Percentiles rank a stretch among this genome's conserved stretches.
These are phyloP conservation scores for Xylariales sp. DNA, from an alignment of 2,329 filamentous ascomycete species.

Conservation along the genomic window DNA sequence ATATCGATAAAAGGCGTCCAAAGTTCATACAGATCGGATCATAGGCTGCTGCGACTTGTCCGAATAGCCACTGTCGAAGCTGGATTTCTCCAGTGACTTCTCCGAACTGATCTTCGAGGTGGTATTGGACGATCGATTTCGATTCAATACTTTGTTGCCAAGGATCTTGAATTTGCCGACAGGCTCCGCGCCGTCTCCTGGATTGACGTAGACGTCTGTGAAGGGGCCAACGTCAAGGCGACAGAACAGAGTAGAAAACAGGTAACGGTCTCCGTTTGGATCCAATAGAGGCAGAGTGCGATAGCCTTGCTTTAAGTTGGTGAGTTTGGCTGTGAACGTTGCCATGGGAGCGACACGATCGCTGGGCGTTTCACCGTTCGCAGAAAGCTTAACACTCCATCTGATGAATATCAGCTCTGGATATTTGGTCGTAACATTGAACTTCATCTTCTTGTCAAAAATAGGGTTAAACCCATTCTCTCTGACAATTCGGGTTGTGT, in stretches of 20 bases:
- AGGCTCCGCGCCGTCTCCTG: slow-evolving; percentile 34
- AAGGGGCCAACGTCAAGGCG: slow-evolving; percentile 65
- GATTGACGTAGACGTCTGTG: slow-evolving; percentile 51
- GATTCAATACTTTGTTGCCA: slow-evolving; percentile 53
- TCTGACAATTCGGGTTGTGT: slow-evolving; percentile 73
- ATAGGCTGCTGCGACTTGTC: slow-evolving; percentile 17
- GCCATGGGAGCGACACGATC: slow-evolving; percentile 65
- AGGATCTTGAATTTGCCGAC: slow-evolving; percentile 53
- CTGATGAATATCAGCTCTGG: slow-evolving; percentile 90
- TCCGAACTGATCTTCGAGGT: slow-evolving; percentile 19
- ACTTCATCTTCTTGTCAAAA: slow-evolving; percentile 74
- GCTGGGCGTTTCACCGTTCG: slow-evolving; percentile 66
- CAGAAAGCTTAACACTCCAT: slow-evolving; percentile 85
- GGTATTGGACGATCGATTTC: slow-evolving; percentile 44
- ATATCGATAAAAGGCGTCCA: neutral
- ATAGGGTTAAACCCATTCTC: slow-evolving; percentile 92
- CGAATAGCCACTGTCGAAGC: slow-evolving; percentile 34
- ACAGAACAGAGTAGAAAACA: slow-evolving; percentile 93
- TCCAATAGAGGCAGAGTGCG: slow-evolving; percentile 88
- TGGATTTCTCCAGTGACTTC: slow-evolving; percentile 35
- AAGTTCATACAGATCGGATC: neutral
- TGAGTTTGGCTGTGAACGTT: slow-evolving; percentile 88
- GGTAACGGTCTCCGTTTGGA: slow-evolving; percentile 81
- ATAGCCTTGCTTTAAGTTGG: slow-evolving; percentile 84
- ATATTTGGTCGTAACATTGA: slow-evolving; percentile 87